Base-by-base conservation (phyloP, 192 early-diverging fungal species). In the Coemansia javaensis region DNA sequence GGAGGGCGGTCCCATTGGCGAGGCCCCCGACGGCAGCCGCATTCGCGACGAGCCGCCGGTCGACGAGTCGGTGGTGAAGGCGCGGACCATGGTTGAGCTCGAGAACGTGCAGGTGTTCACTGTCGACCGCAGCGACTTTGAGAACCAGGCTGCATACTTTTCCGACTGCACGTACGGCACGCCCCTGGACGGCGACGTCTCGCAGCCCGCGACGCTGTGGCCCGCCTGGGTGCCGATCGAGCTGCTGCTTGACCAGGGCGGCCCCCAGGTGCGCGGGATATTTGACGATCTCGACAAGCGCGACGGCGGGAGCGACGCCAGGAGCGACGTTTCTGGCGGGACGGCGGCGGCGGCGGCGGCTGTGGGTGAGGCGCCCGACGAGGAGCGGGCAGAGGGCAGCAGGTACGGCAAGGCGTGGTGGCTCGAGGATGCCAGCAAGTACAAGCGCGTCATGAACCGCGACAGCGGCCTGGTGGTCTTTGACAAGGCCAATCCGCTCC, bases 141-240 rank as follows among this genome's bases (percentile, higher is more conserved):
- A 46, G 21, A 48, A 61, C 52, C 60, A 64, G 39, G 59, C 70
- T 8, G 59, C 53, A 12, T 68, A 63, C 17, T 74, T 74, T 59
- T 66, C 61, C 32, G 76, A 78, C 49, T 69, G 70, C 53, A 65
- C 61, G 3, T 74, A 78, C 23, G 76, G 76, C 1, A 59, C 66
- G 23, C 46, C 41, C 47, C 35, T 50, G 0, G 44, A 56, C 3
- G 56, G 50, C 18, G 56, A 56, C 22, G 51, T 41, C 15, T 50
- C 63, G 4, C 46, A 64, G 50, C 53, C 53, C 3, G 50, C 50
- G n/a, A 31, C 61, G n/a, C 48, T 74, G 17, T 78, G 76, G 76
- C 76, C 76, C 0, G 61, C 66, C 11, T 78, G 76, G 76, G 62
- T 78, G 14, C 76, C 76, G n/a, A 78, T 78, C 16, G 76, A 78